Evolutionary conservation across 805 yeast genomes (phyloP).

Genomic region (Wickerhamiella siamensis): DNA sequence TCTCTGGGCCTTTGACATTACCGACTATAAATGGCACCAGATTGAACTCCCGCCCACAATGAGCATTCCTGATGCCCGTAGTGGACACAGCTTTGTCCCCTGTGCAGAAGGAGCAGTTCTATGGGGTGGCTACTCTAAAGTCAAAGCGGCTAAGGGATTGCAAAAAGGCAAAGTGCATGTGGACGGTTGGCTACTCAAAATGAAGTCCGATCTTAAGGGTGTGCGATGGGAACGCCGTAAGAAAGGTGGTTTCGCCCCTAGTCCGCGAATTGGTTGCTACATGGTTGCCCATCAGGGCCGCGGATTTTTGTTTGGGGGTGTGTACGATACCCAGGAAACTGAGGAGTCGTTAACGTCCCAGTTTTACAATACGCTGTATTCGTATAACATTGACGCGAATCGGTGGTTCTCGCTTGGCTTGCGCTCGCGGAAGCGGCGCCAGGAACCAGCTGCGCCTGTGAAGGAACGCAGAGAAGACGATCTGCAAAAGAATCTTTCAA

Average conservation of each 20-base stretch:
- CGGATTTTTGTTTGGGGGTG: slow-evolving; percentile 91
- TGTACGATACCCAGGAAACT: slow-evolving; percentile 85
- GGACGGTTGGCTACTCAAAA: slow-evolving; percentile 76
- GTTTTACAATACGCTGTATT: slow-evolving; percentile 65
- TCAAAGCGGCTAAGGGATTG: slow-evolving; percentile 67
- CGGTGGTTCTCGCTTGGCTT: slow-evolving; percentile 71
- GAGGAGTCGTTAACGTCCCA: slow-evolving; percentile 80
- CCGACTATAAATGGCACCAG: slow-evolving; percentile 82
- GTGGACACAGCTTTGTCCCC: slow-evolving; percentile 83
- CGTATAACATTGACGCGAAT: slow-evolving; percentile 73
- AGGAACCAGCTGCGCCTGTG: slow-evolving; percentile 32
- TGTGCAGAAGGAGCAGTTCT: slow-evolving; percentile 64
- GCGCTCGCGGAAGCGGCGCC: slow-evolving; percentile 41
- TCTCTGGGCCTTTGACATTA: slow-evolving; percentile 83
- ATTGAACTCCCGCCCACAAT: slow-evolving; percentile 74
- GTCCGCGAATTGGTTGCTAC: slow-evolving; percentile 89
- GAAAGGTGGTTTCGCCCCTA: slow-evolving; percentile 80
- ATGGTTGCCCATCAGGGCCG: slow-evolving; percentile 81
- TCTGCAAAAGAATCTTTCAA: slow-evolving; percentile 63
- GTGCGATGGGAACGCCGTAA: slow-evolving; percentile 81
- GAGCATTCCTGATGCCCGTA: slow-evolving; percentile 74
- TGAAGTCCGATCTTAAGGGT: slow-evolving; percentile 67
- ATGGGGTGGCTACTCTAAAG: slow-evolving; percentile 91
- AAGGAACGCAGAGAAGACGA: slow-evolving; percentile 51
- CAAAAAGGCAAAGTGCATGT: slow-evolving; percentile 81